Conservation (phyloP, 306 rosid species). For the Quercus berberidifolia region DNA sequence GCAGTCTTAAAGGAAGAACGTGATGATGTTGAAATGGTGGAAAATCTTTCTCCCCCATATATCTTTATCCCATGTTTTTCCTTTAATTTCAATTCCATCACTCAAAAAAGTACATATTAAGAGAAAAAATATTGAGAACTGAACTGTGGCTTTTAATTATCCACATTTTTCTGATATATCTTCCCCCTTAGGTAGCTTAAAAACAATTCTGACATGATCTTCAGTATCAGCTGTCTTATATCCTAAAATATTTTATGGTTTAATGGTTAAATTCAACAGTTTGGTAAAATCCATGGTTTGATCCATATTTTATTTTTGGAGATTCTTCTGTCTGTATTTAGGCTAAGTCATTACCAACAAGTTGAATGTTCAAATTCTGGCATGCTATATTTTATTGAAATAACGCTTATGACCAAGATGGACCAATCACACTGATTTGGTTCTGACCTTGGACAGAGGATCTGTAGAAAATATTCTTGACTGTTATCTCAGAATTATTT, state of each 20-base stretch:
- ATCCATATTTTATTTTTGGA: not conserved
- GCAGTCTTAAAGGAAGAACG: conserved; percentile 82
- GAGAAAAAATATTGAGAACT: not conserved
- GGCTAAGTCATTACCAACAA: not conserved
- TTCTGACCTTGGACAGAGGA: not conserved
- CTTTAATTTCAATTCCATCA: conserved; percentile 9
- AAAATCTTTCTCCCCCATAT: conserved; percentile 17
- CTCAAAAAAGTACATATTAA: conserved; percentile 4
- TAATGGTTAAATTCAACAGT: conserved; percentile 1
- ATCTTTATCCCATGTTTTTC: conserved; percentile 8
- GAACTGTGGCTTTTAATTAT: conserved; percentile 11
- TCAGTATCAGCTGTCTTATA: not conserved
- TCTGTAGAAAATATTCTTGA: not conserved
- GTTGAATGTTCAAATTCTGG: not conserved
- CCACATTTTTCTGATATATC: not conserved
- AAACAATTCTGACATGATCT: not conserved
- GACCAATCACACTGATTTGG: not conserved
- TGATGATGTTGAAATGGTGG: conserved; percentile 92
- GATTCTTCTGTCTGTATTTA: not conserved
- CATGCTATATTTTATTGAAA: not conserved
- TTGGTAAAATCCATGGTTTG: not conserved
- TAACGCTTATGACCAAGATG: not conserved
- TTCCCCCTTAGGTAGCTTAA: not conserved
- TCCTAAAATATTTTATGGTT: not conserved
- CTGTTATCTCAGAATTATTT: not conserved